phyloP scores from a whole-genome alignment of 768 basidiomycete genomes.

The Amanita rubescens region DNA sequence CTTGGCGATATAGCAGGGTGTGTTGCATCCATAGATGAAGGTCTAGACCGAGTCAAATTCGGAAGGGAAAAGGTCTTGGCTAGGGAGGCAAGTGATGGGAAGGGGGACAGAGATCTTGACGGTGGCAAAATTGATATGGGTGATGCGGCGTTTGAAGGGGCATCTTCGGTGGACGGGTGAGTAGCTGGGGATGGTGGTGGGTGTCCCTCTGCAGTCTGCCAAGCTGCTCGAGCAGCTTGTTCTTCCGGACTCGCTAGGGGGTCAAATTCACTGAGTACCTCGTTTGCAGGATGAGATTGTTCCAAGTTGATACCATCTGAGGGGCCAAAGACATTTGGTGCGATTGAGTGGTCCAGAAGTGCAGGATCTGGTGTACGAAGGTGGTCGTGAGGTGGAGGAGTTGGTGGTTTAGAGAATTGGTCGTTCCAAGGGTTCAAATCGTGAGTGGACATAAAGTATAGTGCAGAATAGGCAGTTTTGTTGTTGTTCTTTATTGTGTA shows the following conservation, averaged over 20 bases:
- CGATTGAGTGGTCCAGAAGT: constrained; percentile 31
- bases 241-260: constrained; percentile 54
- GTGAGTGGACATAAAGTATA: background rate
- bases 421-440: constrained; percentile 1
- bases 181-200: no score
- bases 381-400: no score
- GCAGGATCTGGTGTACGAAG: constrained; percentile 38
- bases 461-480: no score
- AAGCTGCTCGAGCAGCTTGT: constrained; percentile 53
- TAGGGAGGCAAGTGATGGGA: constrained; percentile 59
- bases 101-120: constrained; percentile 34
- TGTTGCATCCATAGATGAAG: constrained; percentile 55
- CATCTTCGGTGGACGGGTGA: constrained; percentile 24
- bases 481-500: background rate
- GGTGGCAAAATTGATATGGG: constrained; percentile 19
- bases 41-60: constrained; percentile 40
- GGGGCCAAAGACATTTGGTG: constrained; percentile 22
- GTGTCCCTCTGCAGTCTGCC: constrained; percentile 56
- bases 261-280: constrained; percentile 60
- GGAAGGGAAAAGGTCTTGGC: constrained; percentile 59
- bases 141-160: constrained; percentile 18
- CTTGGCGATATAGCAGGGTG: constrained; percentile 49
- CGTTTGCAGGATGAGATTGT: constrained; percentile 20
- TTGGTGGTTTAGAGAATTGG: constrained; percentile 10
- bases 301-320: constrained; percentile 16